phyloP scores from a whole-genome alignment of 2,329 filamentous ascomycete species.

The Aspergillus alliaceus region DNA sequence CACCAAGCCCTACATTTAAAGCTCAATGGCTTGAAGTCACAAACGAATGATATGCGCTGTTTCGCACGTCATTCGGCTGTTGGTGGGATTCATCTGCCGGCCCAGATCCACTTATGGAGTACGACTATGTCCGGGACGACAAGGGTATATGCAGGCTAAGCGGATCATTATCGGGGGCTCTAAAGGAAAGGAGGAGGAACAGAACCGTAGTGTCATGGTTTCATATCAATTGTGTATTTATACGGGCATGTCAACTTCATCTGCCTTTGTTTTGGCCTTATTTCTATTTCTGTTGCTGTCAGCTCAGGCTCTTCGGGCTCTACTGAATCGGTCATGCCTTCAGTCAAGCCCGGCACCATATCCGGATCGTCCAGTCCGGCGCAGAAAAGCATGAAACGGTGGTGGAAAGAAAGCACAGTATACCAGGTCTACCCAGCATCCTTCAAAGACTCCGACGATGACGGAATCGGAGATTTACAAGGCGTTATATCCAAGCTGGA shows the following conservation, averaged over 20 bases:
- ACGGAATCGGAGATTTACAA: conserved; percentile 63
- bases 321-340: neutral
- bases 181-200: neutral
- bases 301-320: neutral
- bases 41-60: neutral
- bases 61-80: neutral
- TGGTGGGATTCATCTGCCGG: neutral
- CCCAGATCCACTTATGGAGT: neutral
- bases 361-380: neutral
- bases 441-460: conserved; percentile 49
- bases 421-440: conserved; percentile 61
- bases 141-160: neutral
- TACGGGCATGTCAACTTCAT: neutral
- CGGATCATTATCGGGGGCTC: neutral
- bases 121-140: neutral
- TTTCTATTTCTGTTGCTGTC: neutral
- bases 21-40: neutral
- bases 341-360: neutral
- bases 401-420: conserved; percentile 59
- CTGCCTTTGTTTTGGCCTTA: neutral
- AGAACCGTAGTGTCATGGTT: neutral
- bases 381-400: conserved; percentile 22
- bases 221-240: neutral
- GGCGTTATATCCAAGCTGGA: conserved; percentile 64
- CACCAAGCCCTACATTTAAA: neutral